Conservation (phyloP, 306 rosid genomes). For the Trichosanthes cucumerina region DNA sequence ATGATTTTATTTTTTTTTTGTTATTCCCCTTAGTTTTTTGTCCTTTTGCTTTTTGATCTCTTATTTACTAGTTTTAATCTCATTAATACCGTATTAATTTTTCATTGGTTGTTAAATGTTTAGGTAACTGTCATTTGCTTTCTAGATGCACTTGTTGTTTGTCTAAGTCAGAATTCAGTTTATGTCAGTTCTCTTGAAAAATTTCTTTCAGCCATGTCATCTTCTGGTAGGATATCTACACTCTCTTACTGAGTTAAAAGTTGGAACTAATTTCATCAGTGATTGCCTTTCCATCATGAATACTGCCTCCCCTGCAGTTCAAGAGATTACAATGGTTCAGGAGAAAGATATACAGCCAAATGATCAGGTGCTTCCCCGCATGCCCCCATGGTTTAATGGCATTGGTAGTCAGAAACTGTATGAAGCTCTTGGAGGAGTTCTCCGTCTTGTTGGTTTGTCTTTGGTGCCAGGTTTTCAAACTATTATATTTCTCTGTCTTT, state of each 20-base stretch:
- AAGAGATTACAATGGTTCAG: slow-evolving; percentile 28
- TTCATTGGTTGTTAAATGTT: slow-evolving; percentile 17
- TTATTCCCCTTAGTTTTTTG: not conserved
- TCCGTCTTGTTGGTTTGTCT: slow-evolving; percentile 75
- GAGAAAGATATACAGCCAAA: slow-evolving; percentile 25
- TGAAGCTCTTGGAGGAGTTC: slow-evolving; percentile 74
- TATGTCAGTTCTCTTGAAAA: slow-evolving; percentile 69
- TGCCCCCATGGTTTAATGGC: slow-evolving; percentile 90
- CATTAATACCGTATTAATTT: slow-evolving; percentile 5
- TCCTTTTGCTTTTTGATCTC: slow-evolving; percentile 2
- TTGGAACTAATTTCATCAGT: slow-evolving; percentile 37
- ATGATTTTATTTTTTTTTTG: not conserved
- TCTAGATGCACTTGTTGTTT: slow-evolving; percentile 62
- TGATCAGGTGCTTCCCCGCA: slow-evolving; percentile 57
- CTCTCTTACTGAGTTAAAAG: slow-evolving; percentile 70
- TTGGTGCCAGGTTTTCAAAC: slow-evolving; percentile 55
- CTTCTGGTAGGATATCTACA: slow-evolving; percentile 69
- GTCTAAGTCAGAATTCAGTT: slow-evolving; percentile 69
- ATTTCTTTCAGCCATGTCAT: slow-evolving; percentile 36
- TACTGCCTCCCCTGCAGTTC: slow-evolving; percentile 29
- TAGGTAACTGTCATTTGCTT: slow-evolving; percentile 71
- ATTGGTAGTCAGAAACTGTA: slow-evolving; percentile 59
- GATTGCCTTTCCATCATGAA: slow-evolving; percentile 27
- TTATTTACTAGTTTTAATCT: not conserved
- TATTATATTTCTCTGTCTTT: slow-evolving; percentile 4